phyloP scores from a whole-genome alignment of 805 yeast species.

The Grigorovia jiainica region DNA sequence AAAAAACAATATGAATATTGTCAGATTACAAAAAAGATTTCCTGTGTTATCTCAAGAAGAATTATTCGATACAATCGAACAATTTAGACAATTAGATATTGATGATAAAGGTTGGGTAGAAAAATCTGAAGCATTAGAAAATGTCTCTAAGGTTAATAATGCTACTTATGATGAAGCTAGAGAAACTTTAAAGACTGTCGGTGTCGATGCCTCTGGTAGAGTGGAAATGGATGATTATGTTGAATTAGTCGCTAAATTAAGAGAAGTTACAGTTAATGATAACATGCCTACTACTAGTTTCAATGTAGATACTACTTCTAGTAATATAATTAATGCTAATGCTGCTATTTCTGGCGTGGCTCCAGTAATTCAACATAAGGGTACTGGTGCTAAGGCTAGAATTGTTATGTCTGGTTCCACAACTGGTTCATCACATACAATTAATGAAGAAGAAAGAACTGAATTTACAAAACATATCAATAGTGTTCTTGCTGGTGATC shows the following conservation, averaged over 20 bases:
- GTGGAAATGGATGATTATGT: constrained; percentile 95
- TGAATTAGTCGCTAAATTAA: constrained; percentile 69
- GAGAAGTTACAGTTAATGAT: constrained; percentile 32
- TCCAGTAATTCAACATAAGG: constrained; percentile 37
- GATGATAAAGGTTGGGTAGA: constrained; percentile 95
- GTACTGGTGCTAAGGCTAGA: constrained; percentile 53
- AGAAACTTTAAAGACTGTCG: constrained; percentile 82
- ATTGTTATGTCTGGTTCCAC: constrained; percentile 78
- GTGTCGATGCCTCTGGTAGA: constrained; percentile 93
- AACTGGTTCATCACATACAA: constrained; percentile 92
- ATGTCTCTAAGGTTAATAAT: constrained; percentile 67
- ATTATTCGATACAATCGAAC: constrained; percentile 73
- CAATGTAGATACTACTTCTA: constrained; percentile 8
- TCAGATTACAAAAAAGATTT: constrained; percentile 66
- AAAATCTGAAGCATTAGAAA: constrained; percentile 79
- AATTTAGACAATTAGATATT: constrained; percentile 73
- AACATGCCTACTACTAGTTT: constrained; percentile 25
- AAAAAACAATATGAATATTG: constrained; percentile 43
- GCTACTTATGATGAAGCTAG: constrained; percentile 88
- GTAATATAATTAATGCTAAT: constrained; percentile 5
- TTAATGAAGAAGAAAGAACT: constrained; percentile 91
- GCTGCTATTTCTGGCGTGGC: constrained; percentile 17
- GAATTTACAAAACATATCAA: constrained; percentile 96
- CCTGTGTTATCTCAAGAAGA: constrained; percentile 83
- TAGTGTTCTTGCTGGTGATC: constrained; percentile 80